A percentile compares a stretch with the other conserved stretches of the same genome.
These are phyloP conservation scores for Sugiyamaella americana DNA, from an alignment of 805 yeast species.

Conservation along the genomic window DNA sequence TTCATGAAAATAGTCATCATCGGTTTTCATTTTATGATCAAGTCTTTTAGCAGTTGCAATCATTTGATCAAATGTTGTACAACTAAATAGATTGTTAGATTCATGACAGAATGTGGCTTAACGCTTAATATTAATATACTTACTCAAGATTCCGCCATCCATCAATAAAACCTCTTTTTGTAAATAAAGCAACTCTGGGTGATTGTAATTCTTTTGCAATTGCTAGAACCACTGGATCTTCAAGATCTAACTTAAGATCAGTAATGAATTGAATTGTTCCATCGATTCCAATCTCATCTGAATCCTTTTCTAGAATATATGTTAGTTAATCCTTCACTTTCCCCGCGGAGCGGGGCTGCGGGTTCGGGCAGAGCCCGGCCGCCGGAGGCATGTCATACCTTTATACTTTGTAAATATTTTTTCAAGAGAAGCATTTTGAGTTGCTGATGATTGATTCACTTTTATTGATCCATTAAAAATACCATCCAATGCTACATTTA, in stretches of 20 bases:
- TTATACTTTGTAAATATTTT: slow-evolving; percentile 25
- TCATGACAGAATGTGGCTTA: slow-evolving; percentile 1
- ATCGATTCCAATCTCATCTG: slow-evolving; percentile 56
- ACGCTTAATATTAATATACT: slow-evolving; percentile 14
- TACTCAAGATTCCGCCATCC: slow-evolving; percentile 46
- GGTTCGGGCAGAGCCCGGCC: no score
- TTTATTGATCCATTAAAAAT: slow-evolving; percentile 25
- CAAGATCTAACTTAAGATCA: slow-evolving; percentile 66
- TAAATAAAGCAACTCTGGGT: slow-evolving; percentile 60
- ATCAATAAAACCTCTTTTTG: slow-evolving; percentile 42
- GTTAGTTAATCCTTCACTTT: slow-evolving; percentile 13
- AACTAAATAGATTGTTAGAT: slow-evolving; percentile 10
- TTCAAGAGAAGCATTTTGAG: slow-evolving; percentile 11
- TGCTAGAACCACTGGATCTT: slow-evolving; percentile 64
- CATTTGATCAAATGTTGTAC: slow-evolving; percentile 43
- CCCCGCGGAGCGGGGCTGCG: no score
- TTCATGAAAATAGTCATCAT: slow-evolving; percentile 38
- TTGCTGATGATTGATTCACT: slow-evolving; percentile 1
- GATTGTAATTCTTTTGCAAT: slow-evolving; percentile 64
- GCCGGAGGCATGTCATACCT: no score
- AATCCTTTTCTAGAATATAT: slow-evolving; percentile 19
- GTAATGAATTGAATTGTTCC: slow-evolving; percentile 67
- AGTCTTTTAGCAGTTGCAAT: slow-evolving; percentile 33
- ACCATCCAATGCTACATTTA: slow-evolving; percentile 32
- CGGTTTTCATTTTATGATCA: slow-evolving; percentile 28